Evolutionary conservation across 805 yeast genomes (phyloP), one percentile per base, ranked within the genome.

Genomic region (Clavispora fructus): DNA sequence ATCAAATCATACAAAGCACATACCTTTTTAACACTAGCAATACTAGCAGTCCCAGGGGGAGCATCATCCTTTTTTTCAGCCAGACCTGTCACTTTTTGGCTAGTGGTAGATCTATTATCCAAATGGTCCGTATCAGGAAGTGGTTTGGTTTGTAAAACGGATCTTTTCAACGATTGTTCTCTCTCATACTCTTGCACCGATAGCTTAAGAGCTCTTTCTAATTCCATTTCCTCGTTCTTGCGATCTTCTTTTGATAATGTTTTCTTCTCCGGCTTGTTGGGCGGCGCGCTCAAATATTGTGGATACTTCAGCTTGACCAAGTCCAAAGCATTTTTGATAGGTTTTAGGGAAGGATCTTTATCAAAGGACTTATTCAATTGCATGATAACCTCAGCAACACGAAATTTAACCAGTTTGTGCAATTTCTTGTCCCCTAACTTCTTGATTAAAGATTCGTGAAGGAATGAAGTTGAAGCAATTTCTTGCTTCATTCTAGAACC

Each of bases 1-100:
- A 77, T 70, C 33, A 91, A 73, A 60, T 90, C 96, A 59, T 88
- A 94, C 42, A 94, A 68, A 0, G 98, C 97, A 41, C 85, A 76
- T 1, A 92, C 98, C 51, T 83, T 78, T 2, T 82, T 74, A 10
- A 85, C 71, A 5, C 67, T 69, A 9, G 75, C 73, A 37, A 71
- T 68, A 7, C 73, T 63, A 67, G 54, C 74, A 7, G 50, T 46
- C 7, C 45, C 48, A 28, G 41, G 35, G 3, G 30, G 35, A 43
- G 43, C 53, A 17, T 62, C 61, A 11, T 55, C 52, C 28, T 46
- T 44, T 8, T 17, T 16, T 32, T 48, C 41, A 7, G 26, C 33
- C 9, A 26, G 28, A 14, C 13, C 26, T 39, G 41, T 29, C 30
- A 17, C 41, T 31, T 29, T 45, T 14, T 35, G n/a, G 9, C 9